Conservation (phyloP, 352 stramenopile genomes). For the Globisporangium uncinulatum region DNA sequence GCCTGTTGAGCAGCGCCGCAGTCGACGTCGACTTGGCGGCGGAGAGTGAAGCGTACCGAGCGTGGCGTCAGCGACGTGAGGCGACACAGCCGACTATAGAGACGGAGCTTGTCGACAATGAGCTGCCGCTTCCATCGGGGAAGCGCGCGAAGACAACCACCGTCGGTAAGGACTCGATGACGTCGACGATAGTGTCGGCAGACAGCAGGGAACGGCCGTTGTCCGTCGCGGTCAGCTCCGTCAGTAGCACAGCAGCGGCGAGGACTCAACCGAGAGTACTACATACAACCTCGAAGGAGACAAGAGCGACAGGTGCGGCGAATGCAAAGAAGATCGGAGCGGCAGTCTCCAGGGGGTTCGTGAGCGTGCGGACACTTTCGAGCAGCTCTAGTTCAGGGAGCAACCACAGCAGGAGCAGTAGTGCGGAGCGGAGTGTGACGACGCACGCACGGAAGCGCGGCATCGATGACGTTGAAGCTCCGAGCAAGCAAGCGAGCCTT, state of each 20-base stretch:
- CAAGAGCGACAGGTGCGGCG: neutral
- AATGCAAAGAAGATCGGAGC: neutral
- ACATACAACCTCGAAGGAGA: neutral
- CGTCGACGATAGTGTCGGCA: neutral
- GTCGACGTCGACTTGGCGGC: constrained; percentile 8
- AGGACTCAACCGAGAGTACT: neutral
- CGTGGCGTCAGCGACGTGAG: constrained; percentile 8
- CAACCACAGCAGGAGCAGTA: neutral
- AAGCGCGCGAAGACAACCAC: neutral
- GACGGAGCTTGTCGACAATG: neutral
- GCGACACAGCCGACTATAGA: neutral
- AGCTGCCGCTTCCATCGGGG: neutral
- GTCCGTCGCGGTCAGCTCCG: neutral
- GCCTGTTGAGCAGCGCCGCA: neutral
- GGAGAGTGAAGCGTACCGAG: constrained; percentile 6
- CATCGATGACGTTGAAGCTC: constrained; percentile 12
- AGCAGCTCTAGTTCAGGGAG: neutral
- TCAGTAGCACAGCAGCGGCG: neutral
- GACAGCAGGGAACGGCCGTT: constrained; percentile 9
- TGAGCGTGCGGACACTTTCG: neutral
- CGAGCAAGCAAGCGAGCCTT: constrained; percentile 7
- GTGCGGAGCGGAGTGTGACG: neutral
- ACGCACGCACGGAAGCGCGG: constrained; percentile 9
- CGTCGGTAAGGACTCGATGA: constrained; percentile 1
- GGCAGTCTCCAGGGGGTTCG: neutral